A percentile compares a stretch with the other conserved stretches of the same genome.
These are phyloP conservation scores for Aspergillus ustus DNA, from an alignment of 2,329 filamentous ascomycete genomes.

Conservation along the genomic window DNA sequence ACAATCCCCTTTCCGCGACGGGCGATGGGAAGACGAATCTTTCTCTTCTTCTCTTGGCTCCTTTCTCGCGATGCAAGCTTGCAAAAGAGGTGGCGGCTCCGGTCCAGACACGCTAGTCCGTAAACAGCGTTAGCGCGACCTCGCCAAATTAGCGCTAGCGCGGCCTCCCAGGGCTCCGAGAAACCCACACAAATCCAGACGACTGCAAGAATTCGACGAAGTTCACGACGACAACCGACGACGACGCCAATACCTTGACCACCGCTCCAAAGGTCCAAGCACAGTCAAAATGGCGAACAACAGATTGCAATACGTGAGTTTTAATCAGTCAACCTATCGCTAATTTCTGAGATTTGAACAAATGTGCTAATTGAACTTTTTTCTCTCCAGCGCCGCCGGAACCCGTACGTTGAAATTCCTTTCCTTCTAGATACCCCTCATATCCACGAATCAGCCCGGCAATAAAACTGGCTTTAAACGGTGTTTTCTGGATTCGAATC, in stretches of 20 bases:
- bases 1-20: conserved; percentile 36
- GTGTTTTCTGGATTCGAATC: background rate
- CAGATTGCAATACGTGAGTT: conserved; percentile 56
- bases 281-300: conserved; percentile 58
- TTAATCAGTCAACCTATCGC: background rate
- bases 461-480: background rate
- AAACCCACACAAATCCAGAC: conserved; percentile 52
- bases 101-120: conserved; percentile 28
- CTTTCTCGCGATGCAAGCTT: conserved; percentile 31
- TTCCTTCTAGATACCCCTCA: conserved; percentile 25
- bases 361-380: conserved; percentile 32
- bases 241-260: conserved; percentile 48
- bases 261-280: conserved; percentile 47
- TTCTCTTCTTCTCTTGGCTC: conserved; percentile 21
- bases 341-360: conserved; percentile 1
- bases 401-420: conserved; percentile 66
- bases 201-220: conserved; percentile 46
- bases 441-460: conserved; percentile 9
- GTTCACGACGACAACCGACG: conserved; percentile 50
- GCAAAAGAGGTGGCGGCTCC: conserved; percentile 45
- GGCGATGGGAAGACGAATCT: conserved; percentile 28
- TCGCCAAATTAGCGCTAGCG: conserved; percentile 46
- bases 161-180: conserved; percentile 45
- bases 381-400: conserved; percentile 68
- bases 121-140: conserved; percentile 32